These are phyloP conservation scores for Lantana camara DNA, from an alignment of 257 asterid genomes.

Conservation along the genomic window DNA sequence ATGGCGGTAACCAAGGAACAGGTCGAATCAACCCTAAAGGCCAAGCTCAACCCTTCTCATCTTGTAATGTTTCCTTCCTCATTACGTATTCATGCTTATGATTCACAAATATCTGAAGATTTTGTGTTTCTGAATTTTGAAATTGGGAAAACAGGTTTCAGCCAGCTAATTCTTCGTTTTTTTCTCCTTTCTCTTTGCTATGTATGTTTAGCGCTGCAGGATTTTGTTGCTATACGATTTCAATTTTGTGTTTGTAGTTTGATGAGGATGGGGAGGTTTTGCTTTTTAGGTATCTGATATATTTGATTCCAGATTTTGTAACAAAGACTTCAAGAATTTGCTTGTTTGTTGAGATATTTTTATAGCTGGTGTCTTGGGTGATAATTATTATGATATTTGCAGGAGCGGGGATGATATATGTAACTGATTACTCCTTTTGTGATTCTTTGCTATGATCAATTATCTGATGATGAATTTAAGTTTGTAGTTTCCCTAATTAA, in stretches of 20 bases:
- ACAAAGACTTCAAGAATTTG: background rate
- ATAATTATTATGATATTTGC: background rate
- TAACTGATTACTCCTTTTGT: background rate
- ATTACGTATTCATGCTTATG: background rate
- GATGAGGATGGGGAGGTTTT: too few relatives aligned
- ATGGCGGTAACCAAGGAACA: slow-evolving; percentile 85
- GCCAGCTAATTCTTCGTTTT: background rate
- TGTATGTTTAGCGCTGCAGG: too few relatives aligned
- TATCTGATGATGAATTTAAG: background rate
- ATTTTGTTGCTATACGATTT: too few relatives aligned
- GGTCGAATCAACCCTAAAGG: slow-evolving; percentile 60
- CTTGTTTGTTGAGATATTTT: background rate
- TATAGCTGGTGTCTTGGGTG: background rate
- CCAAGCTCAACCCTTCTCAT: slow-evolving; percentile 70
- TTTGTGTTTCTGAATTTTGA: background rate
- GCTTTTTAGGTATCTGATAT: too few relatives aligned
- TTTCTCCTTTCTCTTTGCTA: background rate
- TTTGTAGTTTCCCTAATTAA: background rate
- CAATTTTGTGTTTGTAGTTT: too few relatives aligned
- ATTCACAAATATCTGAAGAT: background rate
- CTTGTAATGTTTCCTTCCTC: slow-evolving; percentile 46
- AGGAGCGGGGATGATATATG: background rate
- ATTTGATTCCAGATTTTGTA: too few relatives aligned
- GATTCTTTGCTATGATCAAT: background rate
- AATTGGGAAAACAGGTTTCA: background rate